Evolutionary conservation across 2,329 filamentous ascomycete species (phyloP), one percentile per base, ranked within the genome.

Genomic region (Fusarium euwallaceae): DNA sequence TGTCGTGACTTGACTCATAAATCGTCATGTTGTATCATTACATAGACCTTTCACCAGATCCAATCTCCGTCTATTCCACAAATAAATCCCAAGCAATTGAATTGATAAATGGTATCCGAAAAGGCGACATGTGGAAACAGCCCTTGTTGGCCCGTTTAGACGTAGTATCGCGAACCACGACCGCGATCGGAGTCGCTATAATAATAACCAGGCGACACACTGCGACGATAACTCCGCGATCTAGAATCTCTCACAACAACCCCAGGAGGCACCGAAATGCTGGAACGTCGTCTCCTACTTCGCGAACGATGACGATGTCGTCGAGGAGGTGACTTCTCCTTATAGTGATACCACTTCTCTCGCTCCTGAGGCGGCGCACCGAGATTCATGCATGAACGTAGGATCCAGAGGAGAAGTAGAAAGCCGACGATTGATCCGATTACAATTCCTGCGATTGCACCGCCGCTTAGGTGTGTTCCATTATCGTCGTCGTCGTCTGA

Each of bases 361-460:
- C 81, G 56, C 17, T 80, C 79, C 6, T 77, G 76, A 0, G 81
- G 81, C 10, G 83, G 82, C 1, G 81, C 82, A 10, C 84, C 83
- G 41, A 85, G 74, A 73, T 86, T 85, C 61, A 80, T 73, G 76
- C 85, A 87, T 3, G 85, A 87, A 7, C 83, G 82, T 72, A 88
- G 64, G 70, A 88, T 78, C 87, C 87, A 88, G 39, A 85, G 69
- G 4, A 88, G 67, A 0, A 88, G 80, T 14, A 88, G 79, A 45
- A 86, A 74, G n/a, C 86, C 86, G 55, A 76, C 82, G 61, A 88
- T 81, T 27, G 85, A 86, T 22, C 86, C 87, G 70, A 88, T 84
- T 56, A 88, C 85, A 68, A 88, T 88, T 55, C 87, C 87, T 1
- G 86, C 87, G 60, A 89, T 88, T 56, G 86, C 86, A 55, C 87